Conservation (phyloP, 1,284 basidiomycete genomes). For the Austroboletus novae-zelandiae region DNA sequence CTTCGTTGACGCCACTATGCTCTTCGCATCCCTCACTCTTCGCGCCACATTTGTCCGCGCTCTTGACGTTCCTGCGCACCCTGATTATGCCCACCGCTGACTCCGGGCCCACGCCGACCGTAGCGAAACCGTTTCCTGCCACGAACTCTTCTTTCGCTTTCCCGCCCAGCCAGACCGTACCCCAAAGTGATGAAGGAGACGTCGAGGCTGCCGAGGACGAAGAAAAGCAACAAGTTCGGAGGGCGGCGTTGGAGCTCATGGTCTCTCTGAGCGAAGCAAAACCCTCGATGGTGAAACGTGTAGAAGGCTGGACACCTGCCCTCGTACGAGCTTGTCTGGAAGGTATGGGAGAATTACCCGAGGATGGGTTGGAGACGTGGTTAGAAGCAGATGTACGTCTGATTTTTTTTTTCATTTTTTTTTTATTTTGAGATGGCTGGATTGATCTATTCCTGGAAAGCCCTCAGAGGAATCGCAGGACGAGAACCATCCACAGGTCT, state of each 20-base stretch:
- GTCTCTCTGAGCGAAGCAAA: conserved; percentile 68
- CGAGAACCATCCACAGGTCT: conserved; percentile 68
- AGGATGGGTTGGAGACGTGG: conserved; percentile 63
- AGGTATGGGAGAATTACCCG: conserved; percentile 75
- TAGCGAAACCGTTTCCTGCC: conserved; percentile 61
- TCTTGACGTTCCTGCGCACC: conserved; percentile 64
- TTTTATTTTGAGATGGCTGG: neutral
- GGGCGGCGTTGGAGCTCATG: conserved; percentile 74
- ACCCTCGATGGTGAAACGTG: conserved; percentile 64
- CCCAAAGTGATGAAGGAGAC: conserved; percentile 31
- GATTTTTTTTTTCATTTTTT: neutral
- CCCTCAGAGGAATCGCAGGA: conserved; percentile 69
- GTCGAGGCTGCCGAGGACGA: conserved; percentile 47
- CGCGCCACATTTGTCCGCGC: conserved; percentile 56
- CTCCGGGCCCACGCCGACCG: conserved; percentile 72
- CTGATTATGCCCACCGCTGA: conserved; percentile 64
- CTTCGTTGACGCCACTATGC: conserved; percentile 70
- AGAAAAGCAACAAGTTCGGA: conserved; percentile 57
- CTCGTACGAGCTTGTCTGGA: conserved; percentile 73
- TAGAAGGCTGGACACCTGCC: conserved; percentile 63
- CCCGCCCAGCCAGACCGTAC: conserved; percentile 39
- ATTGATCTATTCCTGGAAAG: conserved; percentile 34
- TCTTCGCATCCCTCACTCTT: conserved; percentile 66
- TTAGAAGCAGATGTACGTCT: conserved; percentile 67
- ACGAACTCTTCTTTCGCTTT: conserved; percentile 46